These are phyloP conservation scores for Chaetomium sp. DNA, from an alignment of 2,329 filamentous ascomycete species.

Conservation along the genomic window DNA sequence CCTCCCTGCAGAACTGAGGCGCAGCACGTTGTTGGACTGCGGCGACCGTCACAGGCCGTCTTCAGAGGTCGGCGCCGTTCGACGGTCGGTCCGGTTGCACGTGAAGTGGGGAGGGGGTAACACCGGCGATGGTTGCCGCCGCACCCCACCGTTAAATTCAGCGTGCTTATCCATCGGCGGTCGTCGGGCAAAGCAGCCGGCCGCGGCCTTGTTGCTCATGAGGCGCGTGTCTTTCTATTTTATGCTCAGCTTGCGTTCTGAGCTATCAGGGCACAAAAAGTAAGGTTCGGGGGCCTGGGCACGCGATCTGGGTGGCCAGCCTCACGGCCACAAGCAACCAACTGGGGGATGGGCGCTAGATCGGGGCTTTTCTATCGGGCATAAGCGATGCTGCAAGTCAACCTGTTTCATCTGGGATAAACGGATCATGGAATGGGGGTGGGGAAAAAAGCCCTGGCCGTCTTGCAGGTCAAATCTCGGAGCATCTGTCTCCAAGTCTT, in stretches of 20 bases:
- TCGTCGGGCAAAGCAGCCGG: background rate
- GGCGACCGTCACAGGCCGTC: constrained; percentile 1
- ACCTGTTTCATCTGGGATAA: constrained; percentile 37
- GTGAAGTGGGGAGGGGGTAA: constrained; percentile 26
- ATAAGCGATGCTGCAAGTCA: constrained; percentile 35
- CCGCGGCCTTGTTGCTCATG: background rate
- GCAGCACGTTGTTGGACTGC: constrained; percentile 15
- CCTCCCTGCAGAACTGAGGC: constrained; percentile 26
- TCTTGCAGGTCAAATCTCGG: constrained; percentile 26
- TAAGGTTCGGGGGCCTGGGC: background rate
- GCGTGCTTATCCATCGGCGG: background rate
- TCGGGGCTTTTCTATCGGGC: constrained; percentile 32
- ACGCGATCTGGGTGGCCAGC: background rate
- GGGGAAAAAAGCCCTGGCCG: constrained; percentile 31
- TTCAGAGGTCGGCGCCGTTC: background rate
- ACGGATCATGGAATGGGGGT: constrained; percentile 30
- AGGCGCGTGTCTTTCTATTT: background rate
- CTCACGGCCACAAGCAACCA: constrained; percentile 3
- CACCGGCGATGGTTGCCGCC: background rate
- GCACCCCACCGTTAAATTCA: background rate
- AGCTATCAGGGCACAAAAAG: background rate
- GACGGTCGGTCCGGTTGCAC: constrained; percentile 25
- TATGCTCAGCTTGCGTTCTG: background rate
- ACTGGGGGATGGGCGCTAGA: constrained; percentile 4
- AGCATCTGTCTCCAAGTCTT: constrained; percentile 19